These are phyloP conservation scores for Quercus ilex DNA, from an alignment of 306 rosid genomes.

Conservation along the genomic window DNA sequence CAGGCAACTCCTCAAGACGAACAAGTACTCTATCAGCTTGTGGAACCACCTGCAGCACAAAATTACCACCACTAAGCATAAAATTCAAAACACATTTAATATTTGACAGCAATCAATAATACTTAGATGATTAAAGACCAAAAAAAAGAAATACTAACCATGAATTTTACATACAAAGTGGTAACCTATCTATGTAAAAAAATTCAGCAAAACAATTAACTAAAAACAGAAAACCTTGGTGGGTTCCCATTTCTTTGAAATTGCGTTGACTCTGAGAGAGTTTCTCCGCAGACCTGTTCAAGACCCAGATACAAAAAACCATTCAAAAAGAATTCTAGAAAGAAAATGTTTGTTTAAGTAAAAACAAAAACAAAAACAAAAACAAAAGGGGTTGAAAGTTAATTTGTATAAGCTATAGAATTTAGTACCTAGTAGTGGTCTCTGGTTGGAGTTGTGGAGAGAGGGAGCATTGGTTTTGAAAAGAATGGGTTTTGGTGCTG, in stretches of 20 bases:
- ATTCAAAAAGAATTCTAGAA: neutral
- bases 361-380: neutral
- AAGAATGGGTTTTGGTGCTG: conserved; percentile 47
- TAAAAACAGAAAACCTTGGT: conserved; percentile 33
- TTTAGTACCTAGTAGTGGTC: conserved; percentile 32
- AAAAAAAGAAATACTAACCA: neutral
- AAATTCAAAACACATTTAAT: neutral
- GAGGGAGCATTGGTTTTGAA: conserved; percentile 36
- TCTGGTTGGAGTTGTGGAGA: conserved; percentile 36
- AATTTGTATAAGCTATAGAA: neutral
- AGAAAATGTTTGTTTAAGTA: neutral
- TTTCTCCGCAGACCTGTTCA: conserved; percentile 49
- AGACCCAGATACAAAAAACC: conserved; percentile 17
- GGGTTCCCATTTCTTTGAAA: conserved; percentile 70
- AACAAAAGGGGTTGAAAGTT: neutral
- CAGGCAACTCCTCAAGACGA: conserved; percentile 68
- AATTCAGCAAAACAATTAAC: neutral
- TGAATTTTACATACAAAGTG: neutral
- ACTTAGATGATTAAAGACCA: neutral
- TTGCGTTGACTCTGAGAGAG: conserved; percentile 55
- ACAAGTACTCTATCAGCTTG: conserved; percentile 94
- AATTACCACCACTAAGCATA: conserved; percentile 13
- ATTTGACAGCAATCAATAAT: neutral
- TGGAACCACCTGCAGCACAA: conserved; percentile 68
- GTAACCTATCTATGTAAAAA: neutral